Evolutionary conservation across 2,329 filamentous ascomycete genomes (phyloP), one percentile per base, ranked within the genome.

Genomic region (Aureobasidium sp.): DNA sequence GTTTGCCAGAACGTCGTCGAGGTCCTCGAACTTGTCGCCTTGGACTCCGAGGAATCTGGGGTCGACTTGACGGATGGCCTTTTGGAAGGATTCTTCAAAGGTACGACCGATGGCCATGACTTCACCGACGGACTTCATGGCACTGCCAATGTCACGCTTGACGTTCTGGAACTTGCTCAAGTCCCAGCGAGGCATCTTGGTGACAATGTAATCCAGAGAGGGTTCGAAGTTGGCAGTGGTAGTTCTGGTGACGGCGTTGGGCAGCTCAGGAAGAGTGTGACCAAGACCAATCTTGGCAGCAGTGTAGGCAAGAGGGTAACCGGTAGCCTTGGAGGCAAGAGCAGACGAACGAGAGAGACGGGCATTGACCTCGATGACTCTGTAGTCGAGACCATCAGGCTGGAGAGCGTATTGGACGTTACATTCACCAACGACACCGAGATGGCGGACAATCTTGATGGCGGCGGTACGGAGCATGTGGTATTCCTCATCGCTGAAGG

Each of bases 171-270:
- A 99, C 81, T 99, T 99, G 81, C 90, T 87, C 73, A 99, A 78
- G 82, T 99, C 94, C 94, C 94, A 99, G 72, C 94, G 87, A 70
- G 94, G 94, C 70, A 99, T 97, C 82, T 99, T 99, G 69, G 91
- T 96, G 67, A 99, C 94, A 67, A 99, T 91, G 76, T 99, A 99
- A 73, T 99, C 94, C 67, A 99, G 81, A 65, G 90, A 95, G 58
- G 94, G 94, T 77, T 99, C 94, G 74, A 99, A 99, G 82, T 97
- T 97, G 72, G 94, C 94, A 9, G 94, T 97, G 20, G 94, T 99
- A 14, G 94, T 97, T 81, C 96, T 96, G 65, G 94, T 99, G 62
- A 99, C 94, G 64, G 94, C 93, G 71, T 99, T 99, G 68, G 94
- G 94, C 29, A 99, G 85, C 78, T 97, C 92, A 44, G 94, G 94